Evolutionary conservation across 345 rosid species (phyloP).

Genomic region (Eucalyptus caleyi): DNA sequence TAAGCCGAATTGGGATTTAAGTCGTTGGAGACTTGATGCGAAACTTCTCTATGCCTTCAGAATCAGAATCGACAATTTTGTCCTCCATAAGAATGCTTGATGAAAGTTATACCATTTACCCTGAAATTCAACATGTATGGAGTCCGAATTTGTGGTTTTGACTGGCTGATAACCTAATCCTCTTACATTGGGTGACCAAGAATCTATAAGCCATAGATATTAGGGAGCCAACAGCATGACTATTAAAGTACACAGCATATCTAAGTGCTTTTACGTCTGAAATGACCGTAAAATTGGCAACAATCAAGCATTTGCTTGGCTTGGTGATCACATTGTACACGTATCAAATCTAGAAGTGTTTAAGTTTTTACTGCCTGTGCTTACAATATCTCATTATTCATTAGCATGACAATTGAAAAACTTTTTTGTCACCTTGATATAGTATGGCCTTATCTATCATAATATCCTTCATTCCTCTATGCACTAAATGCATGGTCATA

Average conservation of each 20-base stretch:
- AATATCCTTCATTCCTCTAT: not conserved
- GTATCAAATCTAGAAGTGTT: not conserved
- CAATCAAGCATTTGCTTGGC: not conserved
- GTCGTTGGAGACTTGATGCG: not conserved
- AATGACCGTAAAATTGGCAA: not conserved
- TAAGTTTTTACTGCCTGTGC: not conserved
- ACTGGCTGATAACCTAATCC: not conserved
- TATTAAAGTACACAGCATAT: not conserved
- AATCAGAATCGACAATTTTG: not conserved
- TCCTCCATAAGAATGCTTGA: not conserved
- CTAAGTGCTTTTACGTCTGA: not conserved
- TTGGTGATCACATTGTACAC: not conserved
- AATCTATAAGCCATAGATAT: not conserved
- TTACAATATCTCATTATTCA: not conserved
- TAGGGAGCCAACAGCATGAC: not conserved
- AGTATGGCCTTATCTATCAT: not conserved
- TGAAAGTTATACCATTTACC: not conserved
- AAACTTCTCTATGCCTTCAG: not conserved
- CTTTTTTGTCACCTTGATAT: not conserved
- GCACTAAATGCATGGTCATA: not conserved
- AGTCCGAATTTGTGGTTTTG: not conserved
- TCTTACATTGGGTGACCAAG: not conserved
- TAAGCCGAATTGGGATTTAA: not conserved
- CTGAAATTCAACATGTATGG: not conserved
- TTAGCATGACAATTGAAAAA: not conserved